These are phyloP conservation scores for Podila epigama DNA, from an alignment of 192 early-diverging fungal genomes.

Conservation along the genomic window DNA sequence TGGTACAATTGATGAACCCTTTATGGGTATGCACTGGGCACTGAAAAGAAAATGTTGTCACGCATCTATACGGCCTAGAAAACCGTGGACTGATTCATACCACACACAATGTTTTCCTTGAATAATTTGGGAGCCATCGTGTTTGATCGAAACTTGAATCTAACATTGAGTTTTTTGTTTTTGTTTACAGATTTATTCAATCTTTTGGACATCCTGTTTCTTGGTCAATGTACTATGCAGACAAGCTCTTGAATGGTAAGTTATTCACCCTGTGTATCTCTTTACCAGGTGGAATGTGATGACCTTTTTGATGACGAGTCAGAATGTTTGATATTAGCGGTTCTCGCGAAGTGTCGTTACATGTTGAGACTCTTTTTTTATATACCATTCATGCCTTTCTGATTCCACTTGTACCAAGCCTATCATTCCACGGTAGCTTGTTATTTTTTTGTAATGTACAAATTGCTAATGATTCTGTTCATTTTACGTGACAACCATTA, in stretches of 20 bases:
- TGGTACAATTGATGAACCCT: slow-evolving; percentile 22
- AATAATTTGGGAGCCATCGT: background rate
- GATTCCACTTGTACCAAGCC: slow-evolving; percentile 39
- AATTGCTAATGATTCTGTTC: background rate
- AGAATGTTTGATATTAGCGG: slow-evolving; percentile 56
- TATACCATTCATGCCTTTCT: slow-evolving; percentile 81
- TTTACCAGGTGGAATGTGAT: slow-evolving; percentile 64
- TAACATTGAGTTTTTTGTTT: background rate
- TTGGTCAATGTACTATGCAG: background rate
- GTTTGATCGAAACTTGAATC: background rate
- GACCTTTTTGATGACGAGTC: slow-evolving; percentile 84
- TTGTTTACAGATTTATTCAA: background rate
- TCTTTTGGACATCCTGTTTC: background rate
- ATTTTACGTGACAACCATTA: too few species aligned
- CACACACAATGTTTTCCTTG: background rate
- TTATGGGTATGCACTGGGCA: slow-evolving; percentile 71
- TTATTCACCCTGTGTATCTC: background rate
- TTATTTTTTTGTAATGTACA: slow-evolving; percentile 1
- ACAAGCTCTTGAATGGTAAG: slow-evolving; percentile 10
- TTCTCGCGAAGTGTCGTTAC: slow-evolving; percentile 63
- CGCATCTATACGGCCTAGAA: slow-evolving; percentile 59
- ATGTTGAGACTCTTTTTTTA: slow-evolving; percentile 72
- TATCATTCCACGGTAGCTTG: background rate
- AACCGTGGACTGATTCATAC: slow-evolving; percentile 55
- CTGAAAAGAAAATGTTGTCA: slow-evolving; percentile 60